phyloP scores from a whole-genome alignment of 345 rosid genomes.

The Viola odorata region DNA sequence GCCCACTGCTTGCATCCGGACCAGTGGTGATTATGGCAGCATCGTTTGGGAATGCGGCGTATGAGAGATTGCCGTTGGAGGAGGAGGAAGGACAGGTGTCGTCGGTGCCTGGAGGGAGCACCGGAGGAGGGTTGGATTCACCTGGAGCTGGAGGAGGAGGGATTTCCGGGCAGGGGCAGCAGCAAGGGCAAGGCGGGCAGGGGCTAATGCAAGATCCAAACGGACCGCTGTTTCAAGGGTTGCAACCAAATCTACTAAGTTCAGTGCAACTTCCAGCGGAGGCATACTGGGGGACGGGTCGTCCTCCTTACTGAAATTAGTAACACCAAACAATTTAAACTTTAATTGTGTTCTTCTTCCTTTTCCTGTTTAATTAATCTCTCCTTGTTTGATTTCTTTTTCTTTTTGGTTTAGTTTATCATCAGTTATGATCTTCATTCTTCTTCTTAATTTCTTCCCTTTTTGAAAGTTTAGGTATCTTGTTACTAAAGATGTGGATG shows the following conservation, averaged over 20 bases:
- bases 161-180: conserved; percentile 35
- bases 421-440: conserved; percentile 6
- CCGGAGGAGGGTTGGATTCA: conserved; percentile 33
- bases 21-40: conserved; percentile 95
- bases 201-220: conserved; percentile 68
- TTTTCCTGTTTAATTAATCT: conserved; percentile 5
- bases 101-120: conserved; percentile 19
- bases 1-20: conserved; percentile 74
- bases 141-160: conserved; percentile 16
- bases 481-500: conserved; percentile 15
- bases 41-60: conserved; percentile 98
- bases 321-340: conserved; percentile 8
- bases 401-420: not conserved
- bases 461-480: conserved; percentile 20
- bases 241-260: conserved; percentile 71
- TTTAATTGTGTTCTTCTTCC: conserved; percentile 8
- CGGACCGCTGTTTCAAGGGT: conserved; percentile 54
- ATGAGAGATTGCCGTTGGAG: conserved; percentile 75
- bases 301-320: conserved; percentile 40
- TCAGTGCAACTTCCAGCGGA: conserved; percentile 68
- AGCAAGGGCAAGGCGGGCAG: conserved; percentile 27
- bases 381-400: conserved; percentile 9
- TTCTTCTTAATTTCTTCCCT: conserved; percentile 22
- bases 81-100: conserved; percentile 49
- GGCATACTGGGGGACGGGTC: conserved; percentile 65